Evolutionary conservation across 805 yeast genomes (phyloP).

Genomic region (Clavispora phyllophila): DNA sequence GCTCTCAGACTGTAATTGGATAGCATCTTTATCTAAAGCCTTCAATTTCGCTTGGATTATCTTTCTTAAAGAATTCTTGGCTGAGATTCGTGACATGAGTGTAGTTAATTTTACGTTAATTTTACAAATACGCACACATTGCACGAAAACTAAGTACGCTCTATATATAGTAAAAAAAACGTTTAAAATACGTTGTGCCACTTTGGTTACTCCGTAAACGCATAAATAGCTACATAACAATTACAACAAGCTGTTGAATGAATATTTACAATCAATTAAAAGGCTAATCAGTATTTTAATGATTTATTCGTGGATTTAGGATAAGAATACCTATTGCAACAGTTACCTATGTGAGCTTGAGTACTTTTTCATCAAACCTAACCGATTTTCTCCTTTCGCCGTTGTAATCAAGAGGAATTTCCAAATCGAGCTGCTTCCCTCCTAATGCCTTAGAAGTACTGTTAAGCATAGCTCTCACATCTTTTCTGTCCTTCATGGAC

Average conservation of each 20-base stretch:
- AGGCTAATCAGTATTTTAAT: too few species aligned
- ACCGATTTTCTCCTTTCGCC: conserved; percentile 58
- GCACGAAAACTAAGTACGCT: too few species aligned
- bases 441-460: conserved; percentile 37
- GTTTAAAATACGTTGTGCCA: too few species aligned
- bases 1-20: conserved; percentile 21
- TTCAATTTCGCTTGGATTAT: conserved; percentile 19
- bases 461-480: conserved; percentile 44
- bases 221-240: too few species aligned
- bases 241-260: too few species aligned
- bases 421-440: conserved; percentile 38
- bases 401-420: conserved; percentile 32
- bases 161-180: too few species aligned
- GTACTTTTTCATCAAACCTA: conserved; percentile 58
- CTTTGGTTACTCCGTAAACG: too few species aligned
- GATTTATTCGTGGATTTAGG: too few species aligned
- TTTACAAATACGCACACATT: background rate
- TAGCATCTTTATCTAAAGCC: conserved; percentile 11
- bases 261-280: too few species aligned
- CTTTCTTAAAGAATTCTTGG: conserved; percentile 24
- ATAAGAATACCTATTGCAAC: too few species aligned
- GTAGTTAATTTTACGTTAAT: too few species aligned
- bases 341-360: conserved; percentile 2
- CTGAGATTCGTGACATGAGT: conserved; percentile 2
- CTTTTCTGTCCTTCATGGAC: conserved; percentile 23